Base-by-base conservation (phyloP, 805 yeast genomes). In the Isabelozyma gotoi region DNA sequence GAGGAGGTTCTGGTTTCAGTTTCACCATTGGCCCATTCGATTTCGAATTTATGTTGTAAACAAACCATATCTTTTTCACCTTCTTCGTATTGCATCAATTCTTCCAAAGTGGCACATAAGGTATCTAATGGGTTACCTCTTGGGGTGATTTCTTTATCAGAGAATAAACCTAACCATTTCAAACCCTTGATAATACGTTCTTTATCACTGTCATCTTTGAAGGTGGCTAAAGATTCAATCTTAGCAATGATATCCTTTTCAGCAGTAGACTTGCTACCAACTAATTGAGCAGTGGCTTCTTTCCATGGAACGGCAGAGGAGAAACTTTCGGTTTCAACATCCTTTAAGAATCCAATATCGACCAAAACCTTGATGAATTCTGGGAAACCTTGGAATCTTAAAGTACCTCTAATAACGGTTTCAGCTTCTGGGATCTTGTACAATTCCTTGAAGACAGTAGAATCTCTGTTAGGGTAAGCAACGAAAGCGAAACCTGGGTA, bases 341-440 rank as follows among this genome's bases (percentile, higher is more conserved):
- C 99, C 64, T 81, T 83, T 63, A 94, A 78, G 80, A 94, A 84
- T 19, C 97, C 97, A 56, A 90, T 72, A 70, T 92, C 98, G 45
- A 94, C 98, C 40, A 94, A 79, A 37, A 85, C 97, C 75, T 91
- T 91, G 67, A 91, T 84, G 67, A 94, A 92, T 74, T 92, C 96
- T 47, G 98, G 97, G 92, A 94, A 94, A 40, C 99, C 99, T 75
- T 90, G 97, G 82, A 78, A 94, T 76, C 99, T 83, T 65, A 94
- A 79, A 51, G 99, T 94, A 63, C 99, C 99, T 77, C 99, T 87
- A 61, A 94, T 80, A 49, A 92, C 89, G 47, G 96, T 89, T 63
- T 94, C 89, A 54, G 98, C 98, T 77, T 94, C 99, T 53, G 99
- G 99, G 49, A 94, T 94, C 61, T 80, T 69, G 73, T 94, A 94